These are phyloP conservation scores for Rhizopogon salebrosus DNA, from an alignment of 768 basidiomycete genomes.

Conservation along the genomic window DNA sequence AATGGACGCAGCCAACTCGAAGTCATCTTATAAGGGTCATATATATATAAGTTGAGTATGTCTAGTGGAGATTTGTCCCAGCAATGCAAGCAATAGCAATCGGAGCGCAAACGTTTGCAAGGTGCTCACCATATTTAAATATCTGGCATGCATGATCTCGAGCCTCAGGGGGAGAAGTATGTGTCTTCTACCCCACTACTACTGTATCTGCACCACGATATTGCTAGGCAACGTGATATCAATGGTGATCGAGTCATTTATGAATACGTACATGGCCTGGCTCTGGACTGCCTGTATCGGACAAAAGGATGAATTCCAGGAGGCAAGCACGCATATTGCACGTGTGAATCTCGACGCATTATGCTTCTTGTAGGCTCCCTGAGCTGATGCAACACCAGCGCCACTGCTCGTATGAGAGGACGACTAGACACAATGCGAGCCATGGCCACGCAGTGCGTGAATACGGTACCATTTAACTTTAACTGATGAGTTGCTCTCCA, in stretches of 20 bases:
- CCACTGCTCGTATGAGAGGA: conserved; percentile 1
- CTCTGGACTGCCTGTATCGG: conserved; percentile 56
- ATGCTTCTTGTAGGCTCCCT: conserved; percentile 31
- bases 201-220: conserved; percentile 40
- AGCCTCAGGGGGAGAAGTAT: conserved; percentile 25
- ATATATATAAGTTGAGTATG: conserved; percentile 64
- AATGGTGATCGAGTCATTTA: conserved; percentile 49
- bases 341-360: not conserved
- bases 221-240: conserved; percentile 42
- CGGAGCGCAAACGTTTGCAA: conserved; percentile 48
- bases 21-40: conserved; percentile 55
- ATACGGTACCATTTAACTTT: not conserved
- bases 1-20: conserved; percentile 48
- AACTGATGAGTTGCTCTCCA: no score
- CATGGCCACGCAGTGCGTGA: not conserved
- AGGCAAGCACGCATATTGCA: conserved; percentile 17
- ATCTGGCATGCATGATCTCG: not conserved
- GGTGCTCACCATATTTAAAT: not conserved
- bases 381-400: conserved; percentile 44
- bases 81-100: conserved; percentile 44
- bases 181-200: not conserved
- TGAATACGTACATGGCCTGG: conserved; percentile 34
- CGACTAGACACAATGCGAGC: not conserved
- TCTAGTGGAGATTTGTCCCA: conserved; percentile 54
- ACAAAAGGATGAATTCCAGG: conserved; percentile 49